These are phyloP conservation scores for Hypoxylon sp. DNA, from an alignment of 2,329 filamentous ascomycete genomes.

Conservation along the genomic window DNA sequence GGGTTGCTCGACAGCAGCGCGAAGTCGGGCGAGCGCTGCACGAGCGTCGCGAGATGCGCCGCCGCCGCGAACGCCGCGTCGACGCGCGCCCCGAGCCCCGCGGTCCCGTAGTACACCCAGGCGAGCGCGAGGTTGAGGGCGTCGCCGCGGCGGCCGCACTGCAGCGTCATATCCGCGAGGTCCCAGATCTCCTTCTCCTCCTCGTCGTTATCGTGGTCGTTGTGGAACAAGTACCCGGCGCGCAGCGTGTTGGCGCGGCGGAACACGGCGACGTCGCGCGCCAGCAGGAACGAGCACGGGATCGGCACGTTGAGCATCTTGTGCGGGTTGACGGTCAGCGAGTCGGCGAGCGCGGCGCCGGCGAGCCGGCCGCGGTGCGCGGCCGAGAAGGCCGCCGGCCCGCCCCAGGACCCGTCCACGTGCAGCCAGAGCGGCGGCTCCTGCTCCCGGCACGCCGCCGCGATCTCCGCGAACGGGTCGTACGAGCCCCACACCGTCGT, in stretches of 20 bases:
- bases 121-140: conserved; percentile 84
- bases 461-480: conserved; percentile 78
- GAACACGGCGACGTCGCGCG: conserved; percentile 77
- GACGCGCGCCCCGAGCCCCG: conserved; percentile 74
- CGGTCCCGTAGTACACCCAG: conserved; percentile 87
- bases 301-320: conserved; percentile 95
- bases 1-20: conserved; percentile 77
- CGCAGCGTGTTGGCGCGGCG: conserved; percentile 84
- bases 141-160: conserved; percentile 89
- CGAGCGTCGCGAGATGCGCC: conserved; percentile 67
- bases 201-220: conserved; percentile 54
- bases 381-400: conserved; percentile 76
- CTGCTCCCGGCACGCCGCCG: conserved; percentile 71
- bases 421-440: conserved; percentile 86
- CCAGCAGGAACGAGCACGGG: conserved; percentile 89
- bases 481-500: conserved; percentile 93
- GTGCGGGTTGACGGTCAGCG: conserved; percentile 89
- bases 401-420: conserved; percentile 92
- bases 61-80: conserved; percentile 78
- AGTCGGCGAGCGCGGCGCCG: conserved; percentile 79
- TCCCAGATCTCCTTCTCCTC: conserved; percentile 70
- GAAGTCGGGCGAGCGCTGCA: conserved; percentile 68
- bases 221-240: conserved; percentile 86
- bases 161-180: conserved; percentile 88
- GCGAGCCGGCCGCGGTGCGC: conserved; percentile 69